Base-by-base conservation (phyloP, 805 yeast genomes). In the Ogataea haglerorum region DNA sequence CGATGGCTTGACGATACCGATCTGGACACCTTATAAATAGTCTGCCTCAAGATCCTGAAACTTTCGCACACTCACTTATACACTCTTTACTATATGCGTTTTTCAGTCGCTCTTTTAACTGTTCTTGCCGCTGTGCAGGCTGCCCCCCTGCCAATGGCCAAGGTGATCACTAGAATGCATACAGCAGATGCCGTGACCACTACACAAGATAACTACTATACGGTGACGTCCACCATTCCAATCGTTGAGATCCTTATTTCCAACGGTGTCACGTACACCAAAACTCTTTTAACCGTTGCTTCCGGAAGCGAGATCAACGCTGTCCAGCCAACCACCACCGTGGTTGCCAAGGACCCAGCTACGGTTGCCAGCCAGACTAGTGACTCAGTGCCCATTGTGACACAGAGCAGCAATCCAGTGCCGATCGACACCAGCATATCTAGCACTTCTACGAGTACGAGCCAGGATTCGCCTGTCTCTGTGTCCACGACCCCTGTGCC, bases 201-300 rank as follows among this genome's bases (percentile, higher is more conserved):
- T 7, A 55, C 64, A 6, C 48, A 46, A 8, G 48, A 52, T 7
- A 45, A 56, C 56, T 61, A 52, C 30, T 64, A 68, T 23, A 72
- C 77, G 1, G 77, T 74, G 30, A 73, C 79, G 10, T 60, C 71
- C 14, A 63, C 66, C 48, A 63, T 73, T 43, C 80, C 81, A 18
- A 70, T 78, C 14, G 80, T 76, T 27, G 72, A 75, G 47, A 59
- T 76, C 13, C 63, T 74, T 30, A 68, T 76, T 36, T 73, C 77
- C 7, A 67, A 73, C 52, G 79, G 76, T 34, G 73, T 63, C 29
- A 72, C 78, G 27, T 73, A 67, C 48, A 76, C 81, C 12, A 53
- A 56, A 43, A 77, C 82, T 18, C 55, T 67, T 39, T 62, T 69
- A 9, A 56, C 65, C 24, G 66, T 70, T 34, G 61, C 63, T 16